These are phyloP conservation scores for Hanseniaspora clermontiae DNA, from an alignment of 805 yeast species.

Conservation along the genomic window DNA sequence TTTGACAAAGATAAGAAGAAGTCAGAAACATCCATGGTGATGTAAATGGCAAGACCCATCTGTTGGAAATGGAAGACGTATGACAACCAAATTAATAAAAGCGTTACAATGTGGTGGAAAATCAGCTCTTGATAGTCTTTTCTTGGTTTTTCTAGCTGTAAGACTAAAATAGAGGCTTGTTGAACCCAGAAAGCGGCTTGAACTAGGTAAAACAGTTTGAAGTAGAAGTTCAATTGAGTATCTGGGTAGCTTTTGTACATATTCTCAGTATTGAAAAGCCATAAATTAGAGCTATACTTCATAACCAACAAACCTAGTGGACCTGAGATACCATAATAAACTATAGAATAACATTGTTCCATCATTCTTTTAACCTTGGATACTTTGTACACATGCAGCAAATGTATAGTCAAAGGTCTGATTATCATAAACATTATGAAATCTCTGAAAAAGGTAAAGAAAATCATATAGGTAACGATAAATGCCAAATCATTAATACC, in stretches of 20 bases:
- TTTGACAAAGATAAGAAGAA: slow-evolving; percentile 75
- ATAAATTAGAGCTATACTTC: slow-evolving; percentile 58
- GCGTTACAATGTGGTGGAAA: slow-evolving; percentile 85
- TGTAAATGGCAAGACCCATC: slow-evolving; percentile 82
- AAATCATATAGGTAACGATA: slow-evolving; percentile 65
- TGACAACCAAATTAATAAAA: slow-evolving; percentile 71
- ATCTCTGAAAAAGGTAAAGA: slow-evolving; percentile 84
- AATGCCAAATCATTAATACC: slow-evolving; percentile 74
- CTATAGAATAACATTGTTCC: slow-evolving; percentile 81
- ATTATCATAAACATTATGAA: slow-evolving; percentile 74
- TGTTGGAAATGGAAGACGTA: slow-evolving; percentile 92
- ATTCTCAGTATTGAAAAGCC: slow-evolving; percentile 78
- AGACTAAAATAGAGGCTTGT: slow-evolving; percentile 68
- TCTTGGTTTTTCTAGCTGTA: slow-evolving; percentile 88
- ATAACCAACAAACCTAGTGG: slow-evolving; percentile 84
- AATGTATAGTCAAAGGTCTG: slow-evolving; percentile 56
- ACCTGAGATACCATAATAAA: slow-evolving; percentile 69
- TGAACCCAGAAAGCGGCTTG: slow-evolving; percentile 98
- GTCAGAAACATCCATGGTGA: slow-evolving; percentile 95
- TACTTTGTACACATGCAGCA: slow-evolving; percentile 28
- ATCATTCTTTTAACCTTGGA: slow-evolving; percentile 65
- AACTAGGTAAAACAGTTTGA: slow-evolving; percentile 71
- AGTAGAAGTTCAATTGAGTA: slow-evolving; percentile 49
- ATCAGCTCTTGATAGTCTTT: slow-evolving; percentile 86
- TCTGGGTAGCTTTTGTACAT: slow-evolving; percentile 81